These are phyloP conservation scores for Piloderma croceum DNA, from an alignment of 768 basidiomycete genomes.

Conservation along the genomic window DNA sequence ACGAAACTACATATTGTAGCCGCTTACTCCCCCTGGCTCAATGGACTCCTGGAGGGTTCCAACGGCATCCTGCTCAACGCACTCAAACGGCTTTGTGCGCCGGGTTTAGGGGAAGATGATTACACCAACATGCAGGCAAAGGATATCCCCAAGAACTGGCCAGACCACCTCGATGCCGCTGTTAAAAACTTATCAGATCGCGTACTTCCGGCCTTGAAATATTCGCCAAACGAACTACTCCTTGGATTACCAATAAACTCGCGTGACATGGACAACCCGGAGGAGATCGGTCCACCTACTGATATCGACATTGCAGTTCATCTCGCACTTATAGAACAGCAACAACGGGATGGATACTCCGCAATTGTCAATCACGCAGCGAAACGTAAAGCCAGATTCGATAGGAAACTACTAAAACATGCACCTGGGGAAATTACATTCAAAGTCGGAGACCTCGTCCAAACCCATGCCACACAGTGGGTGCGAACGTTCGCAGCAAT, in stretches of 20 bases:
- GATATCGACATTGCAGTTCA: background rate
- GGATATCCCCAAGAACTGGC: slow-evolving; percentile 18
- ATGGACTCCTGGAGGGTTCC: slow-evolving; percentile 21
- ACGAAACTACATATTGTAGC: slow-evolving; percentile 13
- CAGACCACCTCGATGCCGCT: slow-evolving; percentile 15
- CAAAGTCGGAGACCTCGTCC: slow-evolving; percentile 23
- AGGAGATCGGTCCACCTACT: slow-evolving; percentile 15
- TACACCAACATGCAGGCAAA: slow-evolving; percentile 9
- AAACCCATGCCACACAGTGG: slow-evolving; percentile 12
- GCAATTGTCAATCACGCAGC: slow-evolving; percentile 17
- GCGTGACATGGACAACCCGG: background rate
- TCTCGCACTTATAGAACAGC: slow-evolving; percentile 24
- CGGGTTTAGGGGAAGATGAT: slow-evolving; percentile 14
- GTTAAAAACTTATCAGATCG: slow-evolving; percentile 13
- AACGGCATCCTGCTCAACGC: slow-evolving; percentile 18
- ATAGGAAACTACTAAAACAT: slow-evolving; percentile 14
- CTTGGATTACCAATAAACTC: slow-evolving; percentile 28
- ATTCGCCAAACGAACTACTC: slow-evolving; percentile 28
- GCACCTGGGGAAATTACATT: slow-evolving; percentile 20
- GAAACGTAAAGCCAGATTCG: slow-evolving; percentile 22
- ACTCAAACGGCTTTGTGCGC: slow-evolving; percentile 16
- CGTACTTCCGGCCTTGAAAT: slow-evolving; percentile 15
- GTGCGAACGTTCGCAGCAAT: background rate
- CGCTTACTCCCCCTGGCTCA: slow-evolving; percentile 25
- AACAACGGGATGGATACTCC: slow-evolving; percentile 25